A percentile compares a stretch with the other conserved stretches of the same genome.
These are phyloP conservation scores for Rhodotorula sp. DNA, from an alignment of 1,284 basidiomycete species.

Conservation along the genomic window DNA sequence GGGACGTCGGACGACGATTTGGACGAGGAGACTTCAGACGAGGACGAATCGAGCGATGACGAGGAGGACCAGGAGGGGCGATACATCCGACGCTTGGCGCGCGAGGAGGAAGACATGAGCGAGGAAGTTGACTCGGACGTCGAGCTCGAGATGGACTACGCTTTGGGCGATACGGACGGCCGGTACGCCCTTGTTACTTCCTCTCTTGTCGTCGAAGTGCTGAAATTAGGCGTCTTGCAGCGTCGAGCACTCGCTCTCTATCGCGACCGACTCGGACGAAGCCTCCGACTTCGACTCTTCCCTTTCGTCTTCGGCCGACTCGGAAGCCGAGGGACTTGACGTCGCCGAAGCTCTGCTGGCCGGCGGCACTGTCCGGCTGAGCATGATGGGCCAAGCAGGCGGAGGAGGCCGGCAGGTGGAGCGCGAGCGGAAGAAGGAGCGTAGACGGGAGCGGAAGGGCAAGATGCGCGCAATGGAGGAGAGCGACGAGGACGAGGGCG, in stretches of 20 bases:
- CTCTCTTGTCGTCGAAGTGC: fast-evolving
- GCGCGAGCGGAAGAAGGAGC: slow-evolving; percentile 24
- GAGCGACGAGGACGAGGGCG: background rate
- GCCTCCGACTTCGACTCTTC: slow-evolving; percentile 24
- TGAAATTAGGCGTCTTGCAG: background rate
- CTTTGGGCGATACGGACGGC: slow-evolving; percentile 37
- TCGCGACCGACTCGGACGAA: slow-evolving; percentile 14
- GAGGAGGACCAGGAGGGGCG: slow-evolving; percentile 21
- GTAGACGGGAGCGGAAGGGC: slow-evolving; percentile 26
- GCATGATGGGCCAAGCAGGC: slow-evolving; percentile 23
- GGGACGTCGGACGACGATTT: slow-evolving; percentile 18
- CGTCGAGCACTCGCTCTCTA: slow-evolving; percentile 31
- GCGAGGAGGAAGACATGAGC: slow-evolving; percentile 19
- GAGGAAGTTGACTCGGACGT: slow-evolving; percentile 31
- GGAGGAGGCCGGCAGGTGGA: slow-evolving; percentile 19
- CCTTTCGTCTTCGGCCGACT: slow-evolving; percentile 25
- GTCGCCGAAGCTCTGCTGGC: slow-evolving; percentile 33
- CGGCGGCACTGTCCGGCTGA: slow-evolving; percentile 21
- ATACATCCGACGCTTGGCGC: slow-evolving; percentile 2
- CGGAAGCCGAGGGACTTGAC: slow-evolving; percentile 24
- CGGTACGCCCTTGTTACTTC: slow-evolving; percentile 5
- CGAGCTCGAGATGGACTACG: slow-evolving; percentile 34
- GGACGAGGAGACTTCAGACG: background rate
- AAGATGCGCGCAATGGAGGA: slow-evolving; percentile 19
- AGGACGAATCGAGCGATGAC: slow-evolving; percentile 5